These are phyloP conservation scores for Psidium friedrichsthalianum DNA, from an alignment of 345 rosid species.

Conservation along the genomic window DNA sequence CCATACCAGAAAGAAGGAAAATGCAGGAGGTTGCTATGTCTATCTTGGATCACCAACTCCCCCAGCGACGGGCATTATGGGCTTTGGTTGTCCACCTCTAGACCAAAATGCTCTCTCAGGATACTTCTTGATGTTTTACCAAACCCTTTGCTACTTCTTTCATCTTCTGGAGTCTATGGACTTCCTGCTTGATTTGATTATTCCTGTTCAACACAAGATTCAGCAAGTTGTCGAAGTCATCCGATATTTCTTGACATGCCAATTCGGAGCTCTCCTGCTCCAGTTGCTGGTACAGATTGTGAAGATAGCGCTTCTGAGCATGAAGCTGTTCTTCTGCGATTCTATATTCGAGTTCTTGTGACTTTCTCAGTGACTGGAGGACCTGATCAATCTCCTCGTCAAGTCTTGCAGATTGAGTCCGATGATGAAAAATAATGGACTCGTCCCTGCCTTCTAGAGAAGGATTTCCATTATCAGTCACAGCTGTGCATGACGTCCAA, in stretches of 20 bases:
- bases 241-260: conserved; percentile 9
- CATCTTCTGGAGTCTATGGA: conserved; percentile 52
- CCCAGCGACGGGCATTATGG: neutral
- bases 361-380: conserved; percentile 38
- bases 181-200: conserved; percentile 51
- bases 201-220: conserved; percentile 29
- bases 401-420: conserved; percentile 36
- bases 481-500: neutral
- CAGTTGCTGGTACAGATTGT: conserved; percentile 49
- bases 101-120: conserved; percentile 42
- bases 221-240: conserved; percentile 17
- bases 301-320: conserved; percentile 49
- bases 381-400: conserved; percentile 53
- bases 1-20: neutral
- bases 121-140: conserved; percentile 46
- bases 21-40: neutral
- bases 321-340: conserved; percentile 50
- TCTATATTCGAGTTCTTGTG: conserved; percentile 56
- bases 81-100: conserved; percentile 22
- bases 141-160: conserved; percentile 57
- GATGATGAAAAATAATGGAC: conserved; percentile 21
- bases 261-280: conserved; percentile 52
- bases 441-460: conserved; percentile 7
- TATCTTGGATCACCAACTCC: neutral
- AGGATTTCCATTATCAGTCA: conserved; percentile 17